Percentiles rank a stretch among this genome's conserved stretches.
Conservation (phyloP, 345 rosid species). For the Angophora floribunda region DNA sequence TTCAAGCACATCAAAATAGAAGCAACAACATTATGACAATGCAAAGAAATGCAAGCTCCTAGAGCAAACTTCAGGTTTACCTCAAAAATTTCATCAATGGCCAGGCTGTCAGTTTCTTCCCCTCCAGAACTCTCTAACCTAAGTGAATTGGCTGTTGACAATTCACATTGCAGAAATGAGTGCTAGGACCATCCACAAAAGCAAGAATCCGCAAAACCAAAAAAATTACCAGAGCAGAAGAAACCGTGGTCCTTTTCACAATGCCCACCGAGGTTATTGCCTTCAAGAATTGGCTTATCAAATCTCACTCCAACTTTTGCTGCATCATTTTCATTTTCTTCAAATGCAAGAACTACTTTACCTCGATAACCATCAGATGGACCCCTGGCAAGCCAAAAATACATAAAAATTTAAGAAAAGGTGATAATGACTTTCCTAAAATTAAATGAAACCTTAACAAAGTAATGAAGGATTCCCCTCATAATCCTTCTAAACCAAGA, state of each 20-base stretch:
- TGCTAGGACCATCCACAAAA: background rate
- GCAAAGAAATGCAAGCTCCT: background rate
- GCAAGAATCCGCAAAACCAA: background rate
- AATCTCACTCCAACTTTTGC: conserved; percentile 95
- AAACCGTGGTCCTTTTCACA: conserved; percentile 92
- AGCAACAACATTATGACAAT: background rate
- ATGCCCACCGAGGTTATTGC: conserved; percentile 89
- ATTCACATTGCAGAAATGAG: background rate
- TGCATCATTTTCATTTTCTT: conserved; percentile 76
- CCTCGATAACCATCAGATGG: conserved; percentile 77
- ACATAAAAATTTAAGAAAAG: background rate
- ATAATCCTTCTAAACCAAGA: background rate
- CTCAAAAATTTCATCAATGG: conserved; percentile 81
- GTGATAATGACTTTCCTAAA: background rate
- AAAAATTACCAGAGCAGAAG: conserved; percentile 68
- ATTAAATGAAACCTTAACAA: background rate
- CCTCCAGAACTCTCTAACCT: conserved; percentile 69
- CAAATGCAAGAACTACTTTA: conserved; percentile 85
- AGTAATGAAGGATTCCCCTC: background rate
- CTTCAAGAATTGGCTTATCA: conserved; percentile 75
- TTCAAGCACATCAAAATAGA: conserved; percentile 1
- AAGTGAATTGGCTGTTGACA: conserved; percentile 63
- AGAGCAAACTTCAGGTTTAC: conserved; percentile 12
- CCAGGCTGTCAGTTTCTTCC: conserved; percentile 80
- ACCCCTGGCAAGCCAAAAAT: conserved; percentile 41